Evolutionary conservation across 83 land plant species (phyloP).

Genomic region (Isoetes engelmannii): DNA sequence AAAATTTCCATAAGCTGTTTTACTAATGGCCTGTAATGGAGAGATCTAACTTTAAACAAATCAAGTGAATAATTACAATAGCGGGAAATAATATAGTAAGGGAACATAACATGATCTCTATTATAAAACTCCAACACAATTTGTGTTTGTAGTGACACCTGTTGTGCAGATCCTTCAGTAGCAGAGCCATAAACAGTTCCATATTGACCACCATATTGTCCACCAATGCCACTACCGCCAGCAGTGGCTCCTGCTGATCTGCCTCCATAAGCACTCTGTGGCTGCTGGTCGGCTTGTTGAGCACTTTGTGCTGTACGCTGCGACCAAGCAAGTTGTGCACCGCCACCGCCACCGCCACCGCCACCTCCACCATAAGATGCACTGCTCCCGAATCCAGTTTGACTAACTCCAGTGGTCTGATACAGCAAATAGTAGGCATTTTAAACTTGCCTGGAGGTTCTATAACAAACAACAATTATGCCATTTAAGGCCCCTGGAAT

Average conservation of each 20-base stretch:
- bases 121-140: neutral
- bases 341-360: slow-evolving; percentile 27
- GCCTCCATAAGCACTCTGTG: slow-evolving; percentile 36
- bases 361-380: slow-evolving; percentile 33
- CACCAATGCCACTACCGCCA: slow-evolving; percentile 18
- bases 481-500: neutral
- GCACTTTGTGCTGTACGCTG: slow-evolving; percentile 22
- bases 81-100: neutral
- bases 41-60: neutral
- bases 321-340: slow-evolving; percentile 29
- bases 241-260: slow-evolving; percentile 26
- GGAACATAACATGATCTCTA: neutral
- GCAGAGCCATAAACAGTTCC: slow-evolving; percentile 50
- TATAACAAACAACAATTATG: neutral
- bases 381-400: slow-evolving; percentile 20
- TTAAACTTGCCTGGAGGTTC: neutral
- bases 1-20: neutral
- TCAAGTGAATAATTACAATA: neutral
- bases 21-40: neutral
- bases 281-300: slow-evolving; percentile 24
- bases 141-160: slow-evolving; percentile 25
- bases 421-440: slow-evolving; percentile 6
- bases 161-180: slow-evolving; percentile 31
- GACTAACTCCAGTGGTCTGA: slow-evolving; percentile 16
- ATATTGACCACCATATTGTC: slow-evolving; percentile 63